Evolutionary conservation across 2,329 filamentous ascomycete species (phyloP).

Genomic region (Akanthomyces lecanii): DNA sequence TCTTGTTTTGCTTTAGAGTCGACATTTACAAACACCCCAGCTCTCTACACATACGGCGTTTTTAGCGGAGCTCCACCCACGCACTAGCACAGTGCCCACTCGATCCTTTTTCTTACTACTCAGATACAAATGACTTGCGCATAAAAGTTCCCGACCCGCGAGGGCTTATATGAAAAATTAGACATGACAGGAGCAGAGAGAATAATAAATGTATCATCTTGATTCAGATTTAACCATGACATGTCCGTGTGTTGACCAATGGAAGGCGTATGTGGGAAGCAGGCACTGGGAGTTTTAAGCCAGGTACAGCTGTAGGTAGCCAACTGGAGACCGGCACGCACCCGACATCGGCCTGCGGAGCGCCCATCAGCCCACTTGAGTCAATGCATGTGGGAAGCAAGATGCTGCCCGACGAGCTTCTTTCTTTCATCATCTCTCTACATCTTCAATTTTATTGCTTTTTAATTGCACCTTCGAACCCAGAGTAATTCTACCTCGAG

Average conservation of each 20-base stretch:
- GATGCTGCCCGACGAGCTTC: not conserved
- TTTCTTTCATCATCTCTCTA: not conserved
- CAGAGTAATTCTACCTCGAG: not conserved
- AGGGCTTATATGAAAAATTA: not conserved
- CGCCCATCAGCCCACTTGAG: not conserved
- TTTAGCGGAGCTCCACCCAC: constrained; percentile 2
- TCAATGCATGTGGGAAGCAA: not conserved
- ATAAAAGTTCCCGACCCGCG: not conserved
- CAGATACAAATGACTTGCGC: not conserved
- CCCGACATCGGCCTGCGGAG: constrained; percentile 9
- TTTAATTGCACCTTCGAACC: no score
- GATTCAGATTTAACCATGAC: no score
- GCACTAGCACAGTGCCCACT: not conserved
- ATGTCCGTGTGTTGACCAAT: not conserved
- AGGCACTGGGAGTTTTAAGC: not conserved
- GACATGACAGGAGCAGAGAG: not conserved
- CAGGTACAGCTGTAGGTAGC: not conserved
- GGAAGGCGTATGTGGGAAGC: not conserved
- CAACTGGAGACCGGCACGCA: not conserved
- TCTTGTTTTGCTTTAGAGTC: constrained; percentile 7
- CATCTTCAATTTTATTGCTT: not conserved
- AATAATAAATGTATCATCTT: not conserved
- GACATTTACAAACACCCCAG: constrained; percentile 5
- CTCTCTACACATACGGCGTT: not conserved
- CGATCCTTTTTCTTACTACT: not conserved